Percentiles rank a stretch among this genome's conserved stretches.
Conservation (phyloP, 2,329 filamentous ascomycete species). For the Aspergillus oerlinghausenensis region DNA sequence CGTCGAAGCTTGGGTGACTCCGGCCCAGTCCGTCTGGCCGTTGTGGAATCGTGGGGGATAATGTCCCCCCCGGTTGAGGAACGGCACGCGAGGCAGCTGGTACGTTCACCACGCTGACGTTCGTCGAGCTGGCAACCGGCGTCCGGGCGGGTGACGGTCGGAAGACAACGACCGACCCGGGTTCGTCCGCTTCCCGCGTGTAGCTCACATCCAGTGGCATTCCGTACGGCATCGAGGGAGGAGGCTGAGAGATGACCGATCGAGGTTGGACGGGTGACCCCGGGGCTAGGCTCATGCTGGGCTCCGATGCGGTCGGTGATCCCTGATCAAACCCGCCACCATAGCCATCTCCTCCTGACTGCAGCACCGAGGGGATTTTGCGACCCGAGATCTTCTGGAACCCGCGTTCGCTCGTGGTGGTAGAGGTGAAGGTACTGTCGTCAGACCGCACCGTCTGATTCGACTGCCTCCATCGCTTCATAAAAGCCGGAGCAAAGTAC, state of each 20-base stretch:
- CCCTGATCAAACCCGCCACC: conserved; percentile 32
- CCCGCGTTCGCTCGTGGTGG: conserved; percentile 39
- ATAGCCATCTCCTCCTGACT: conserved; percentile 44
- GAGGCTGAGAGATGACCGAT: conserved; percentile 22
- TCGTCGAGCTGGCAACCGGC: conserved; percentile 35
- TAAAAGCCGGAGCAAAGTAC: conserved; percentile 35
- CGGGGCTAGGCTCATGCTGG: conserved; percentile 18
- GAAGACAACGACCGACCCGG: conserved; percentile 29
- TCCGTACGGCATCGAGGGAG: conserved; percentile 25
- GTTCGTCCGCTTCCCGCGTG: conserved; percentile 28
- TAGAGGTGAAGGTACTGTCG: conserved; percentile 30
- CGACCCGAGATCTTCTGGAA: conserved; percentile 48
- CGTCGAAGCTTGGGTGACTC: conserved; percentile 39
- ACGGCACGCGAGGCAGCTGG: conserved; percentile 21
- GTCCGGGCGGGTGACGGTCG: conserved; percentile 42
- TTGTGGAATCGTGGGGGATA: conserved; percentile 22
- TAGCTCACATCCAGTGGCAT: conserved; percentile 29
- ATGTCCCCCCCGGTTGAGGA: conserved; percentile 22
- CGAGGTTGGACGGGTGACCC: conserved; percentile 21
- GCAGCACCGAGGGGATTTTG: conserved; percentile 45
- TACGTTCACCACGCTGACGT: conserved; percentile 21
- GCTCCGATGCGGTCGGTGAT: conserved; percentile 27
- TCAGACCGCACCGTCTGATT: conserved; percentile 19
- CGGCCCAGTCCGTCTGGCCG: conserved; percentile 40
- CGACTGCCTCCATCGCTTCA: conserved; percentile 39